phyloP scores from a whole-genome alignment of 768 basidiomycete species.

The Suillus ampliporus region DNA sequence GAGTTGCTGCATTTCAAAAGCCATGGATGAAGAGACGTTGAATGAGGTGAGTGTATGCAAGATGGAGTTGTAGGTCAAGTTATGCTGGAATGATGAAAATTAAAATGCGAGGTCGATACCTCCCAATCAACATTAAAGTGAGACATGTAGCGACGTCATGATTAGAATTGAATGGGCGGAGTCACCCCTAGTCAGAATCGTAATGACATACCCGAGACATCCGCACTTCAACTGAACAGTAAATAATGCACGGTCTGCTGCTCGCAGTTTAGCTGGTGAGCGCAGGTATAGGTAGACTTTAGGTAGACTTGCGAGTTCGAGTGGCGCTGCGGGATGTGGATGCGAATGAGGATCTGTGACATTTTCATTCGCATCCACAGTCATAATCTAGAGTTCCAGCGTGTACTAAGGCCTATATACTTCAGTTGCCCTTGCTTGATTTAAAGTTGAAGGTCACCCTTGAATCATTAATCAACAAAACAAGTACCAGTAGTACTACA shows the following conservation, averaged over 20 bases:
- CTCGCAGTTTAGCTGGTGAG: background rate
- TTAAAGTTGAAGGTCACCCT: no score
- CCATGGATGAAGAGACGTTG: background rate
- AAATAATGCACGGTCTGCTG: background rate
- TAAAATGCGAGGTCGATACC: background rate
- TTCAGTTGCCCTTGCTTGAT: no score
- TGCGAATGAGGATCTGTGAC: no score
- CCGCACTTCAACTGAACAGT: background rate
- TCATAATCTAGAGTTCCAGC: no score
- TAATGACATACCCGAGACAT: slow-evolving; percentile 4
- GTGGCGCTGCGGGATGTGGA: no score
- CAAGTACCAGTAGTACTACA: no score
- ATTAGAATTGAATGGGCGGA: background rate
- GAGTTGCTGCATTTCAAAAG: slow-evolving; percentile 1
- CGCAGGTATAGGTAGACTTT: background rate
- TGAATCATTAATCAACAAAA: no score
- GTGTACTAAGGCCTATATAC: no score
- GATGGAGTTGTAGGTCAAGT: background rate
- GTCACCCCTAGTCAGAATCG: background rate
- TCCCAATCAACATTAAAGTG: background rate
- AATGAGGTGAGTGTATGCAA: background rate
- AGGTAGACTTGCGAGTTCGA: no score
- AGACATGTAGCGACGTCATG: background rate
- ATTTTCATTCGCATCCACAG: no score
- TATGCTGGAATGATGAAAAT: background rate